Conservation (phyloP, 331 rosid genomes). For the Quercus phellos region DNA sequence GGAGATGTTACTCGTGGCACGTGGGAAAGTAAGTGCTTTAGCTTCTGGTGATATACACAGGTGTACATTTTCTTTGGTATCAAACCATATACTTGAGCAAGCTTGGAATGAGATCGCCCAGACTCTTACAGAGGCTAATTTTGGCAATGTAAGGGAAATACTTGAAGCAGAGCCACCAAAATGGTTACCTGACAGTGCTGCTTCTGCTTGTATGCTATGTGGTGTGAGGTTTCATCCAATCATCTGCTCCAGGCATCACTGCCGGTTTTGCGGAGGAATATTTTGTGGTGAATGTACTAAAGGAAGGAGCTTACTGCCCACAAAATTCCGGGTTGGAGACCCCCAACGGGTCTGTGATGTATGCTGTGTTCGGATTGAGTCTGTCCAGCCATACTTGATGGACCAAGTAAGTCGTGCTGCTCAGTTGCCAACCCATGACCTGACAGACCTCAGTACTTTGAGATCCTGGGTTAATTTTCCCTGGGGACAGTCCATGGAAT, state of each 20-base stretch:
- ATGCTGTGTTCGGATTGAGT: slow-evolving; percentile 84
- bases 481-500: slow-evolving; percentile 95
- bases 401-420: slow-evolving; percentile 91
- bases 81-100: slow-evolving; percentile 70
- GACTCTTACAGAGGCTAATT: slow-evolving; percentile 75
- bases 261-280: slow-evolving; percentile 96
- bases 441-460: slow-evolving; percentile 92
- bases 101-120: slow-evolving; percentile 95
- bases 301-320: slow-evolving; percentile 87
- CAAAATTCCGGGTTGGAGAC: slow-evolving; percentile 64
- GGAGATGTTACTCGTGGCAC: slow-evolving; percentile 83
- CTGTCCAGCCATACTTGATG: slow-evolving; percentile 87
- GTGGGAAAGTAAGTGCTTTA: slow-evolving; percentile 67
- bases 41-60: slow-evolving; percentile 56
- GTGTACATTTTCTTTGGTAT: slow-evolving; percentile 50
- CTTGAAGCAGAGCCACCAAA: slow-evolving; percentile 90
- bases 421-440: slow-evolving; percentile 83
- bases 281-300: slow-evolving; percentile 93
- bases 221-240: slow-evolving; percentile 93
- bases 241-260: slow-evolving; percentile 93
- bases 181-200: slow-evolving; percentile 94
- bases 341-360: slow-evolving; percentile 96
- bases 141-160: slow-evolving; percentile 60
- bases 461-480: slow-evolving; percentile 96
- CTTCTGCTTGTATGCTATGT: slow-evolving; percentile 91